Percentiles rank a stretch among this genome's conserved stretches.
Evolutionary conservation across 129 eudicot species (phyloP).

Genomic region (Heracleum sosnowskyi): DNA sequence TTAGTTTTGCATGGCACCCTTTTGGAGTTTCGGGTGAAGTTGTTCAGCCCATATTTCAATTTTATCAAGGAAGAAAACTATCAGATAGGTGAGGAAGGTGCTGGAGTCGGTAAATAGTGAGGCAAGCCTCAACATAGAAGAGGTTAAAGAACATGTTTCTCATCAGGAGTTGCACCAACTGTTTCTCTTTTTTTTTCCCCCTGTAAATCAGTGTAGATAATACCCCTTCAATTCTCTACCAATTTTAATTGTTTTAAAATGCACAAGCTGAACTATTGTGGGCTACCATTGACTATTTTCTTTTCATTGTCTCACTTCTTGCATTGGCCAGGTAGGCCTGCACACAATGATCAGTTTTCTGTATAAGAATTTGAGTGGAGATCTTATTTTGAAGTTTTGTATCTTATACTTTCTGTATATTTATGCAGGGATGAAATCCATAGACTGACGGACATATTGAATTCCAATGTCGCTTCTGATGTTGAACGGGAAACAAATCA

Average conservation of each 20-base stretch:
- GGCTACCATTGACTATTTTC: neutral
- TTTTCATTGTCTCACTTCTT: neutral
- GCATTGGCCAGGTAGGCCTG: neutral
- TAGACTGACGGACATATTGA: slow-evolving; percentile 65
- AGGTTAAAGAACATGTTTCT: neutral
- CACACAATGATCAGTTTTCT: neutral
- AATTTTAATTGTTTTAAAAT: neutral
- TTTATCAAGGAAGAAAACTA: neutral
- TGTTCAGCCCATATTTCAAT: neutral
- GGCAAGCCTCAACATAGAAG: neutral
- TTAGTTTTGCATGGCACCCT: neutral
- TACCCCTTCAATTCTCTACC: neutral
- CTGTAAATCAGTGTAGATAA: neutral
- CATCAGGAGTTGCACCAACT: neutral
- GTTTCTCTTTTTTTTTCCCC: neutral
- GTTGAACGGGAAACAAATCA: slow-evolving; percentile 32
- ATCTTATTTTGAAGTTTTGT: neutral
- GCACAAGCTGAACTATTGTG: neutral
- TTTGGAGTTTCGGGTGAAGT: neutral
- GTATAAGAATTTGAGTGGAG: neutral
- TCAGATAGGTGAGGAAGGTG: neutral
- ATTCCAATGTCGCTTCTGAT: slow-evolving; percentile 48
- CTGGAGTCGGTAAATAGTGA: neutral
- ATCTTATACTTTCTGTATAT: neutral
- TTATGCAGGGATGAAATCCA: slow-evolving; percentile 66